phyloP scores from a whole-genome alignment of 176 grass and related monocot species.

The Microstegium vimineum region DNA sequence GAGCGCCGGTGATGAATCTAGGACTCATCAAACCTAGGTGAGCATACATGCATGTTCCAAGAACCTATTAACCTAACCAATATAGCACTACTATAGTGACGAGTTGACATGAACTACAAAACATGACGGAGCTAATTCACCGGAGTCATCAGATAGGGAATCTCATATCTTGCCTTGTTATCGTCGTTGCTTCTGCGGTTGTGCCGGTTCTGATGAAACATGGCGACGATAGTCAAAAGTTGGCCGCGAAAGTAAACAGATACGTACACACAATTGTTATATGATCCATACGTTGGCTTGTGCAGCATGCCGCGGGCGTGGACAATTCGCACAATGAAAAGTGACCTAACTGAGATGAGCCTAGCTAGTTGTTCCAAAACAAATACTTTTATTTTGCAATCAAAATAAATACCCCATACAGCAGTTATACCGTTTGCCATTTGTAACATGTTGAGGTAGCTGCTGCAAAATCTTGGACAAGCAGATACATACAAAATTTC shows the following conservation, averaged over 20 bases:
- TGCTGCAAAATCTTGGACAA: not conserved
- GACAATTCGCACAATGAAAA: not conserved
- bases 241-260: slow-evolving; percentile 6
- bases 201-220: slow-evolving; percentile 1
- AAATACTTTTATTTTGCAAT: too few relatives aligned
- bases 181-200: not conserved
- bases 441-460: not conserved
- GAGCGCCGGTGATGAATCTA: not conserved
- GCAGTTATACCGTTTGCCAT: not conserved
- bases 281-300: not conserved
- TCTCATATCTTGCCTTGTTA: not conserved
- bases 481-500: slow-evolving; percentile 5
- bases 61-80: not conserved
- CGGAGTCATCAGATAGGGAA: not conserved
- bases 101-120: not conserved
- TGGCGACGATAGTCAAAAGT: not conserved
- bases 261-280: not conserved
- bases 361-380: not conserved
- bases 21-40: not conserved
- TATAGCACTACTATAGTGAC: not conserved
- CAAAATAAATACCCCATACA: not conserved
- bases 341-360: not conserved
- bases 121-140: not conserved
- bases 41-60: not conserved
- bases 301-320: not conserved